Base-by-base conservation (phyloP, 331 rosid genomes). In the Dryas integrifolia region DNA sequence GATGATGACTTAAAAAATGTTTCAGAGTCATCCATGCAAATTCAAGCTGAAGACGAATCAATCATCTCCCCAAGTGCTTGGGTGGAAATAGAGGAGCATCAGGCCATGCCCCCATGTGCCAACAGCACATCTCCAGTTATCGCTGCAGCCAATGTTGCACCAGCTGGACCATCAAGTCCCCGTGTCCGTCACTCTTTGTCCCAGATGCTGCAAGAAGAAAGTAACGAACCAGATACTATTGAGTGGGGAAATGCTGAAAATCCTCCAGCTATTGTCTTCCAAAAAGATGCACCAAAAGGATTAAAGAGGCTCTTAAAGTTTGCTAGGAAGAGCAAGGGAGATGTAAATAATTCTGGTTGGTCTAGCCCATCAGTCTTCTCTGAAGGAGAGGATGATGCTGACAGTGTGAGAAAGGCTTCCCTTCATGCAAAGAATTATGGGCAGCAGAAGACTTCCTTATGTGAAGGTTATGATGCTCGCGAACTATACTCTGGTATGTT, bases 231-330 rank as follows among this genome's bases (percentile, higher is more conserved):
- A 16, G 98, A 95, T 68, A 84, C 53, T 58, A 47, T 76, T 47
- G 97, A 95, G 57, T 95, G 98, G 98, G 97, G 97, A 70, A 91
- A 85, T 82, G 97, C 97, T 9, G 98, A 89, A 86, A 91, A 85
- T 59, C 97, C 96, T 79, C 96, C 98, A 12, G 76, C 84, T 69
- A 85, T 88, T 81, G 79, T 88, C 72, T 89, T 78, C 87, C 98
- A 88, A 70, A 95, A 88, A 76, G 97, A 92, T 76, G 92, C 96
- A 48, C 96, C 98, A 12, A 95, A 91, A 87, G 98, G 98, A 72
- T 76, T 95, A 65, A 95, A 95, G 87, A 88, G 98, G 80, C 96
- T 95, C 61, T 62, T 95, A 75, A 95, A 91, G 69, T 95, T 95
- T 84, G 97, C 98, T 69, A 84, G 96, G 82, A 95, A 91, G 88